Evolutionary conservation across 2,329 filamentous ascomycete species (phyloP), one percentile per base, ranked within the genome.

Genomic region (Mariannaea sp.): DNA sequence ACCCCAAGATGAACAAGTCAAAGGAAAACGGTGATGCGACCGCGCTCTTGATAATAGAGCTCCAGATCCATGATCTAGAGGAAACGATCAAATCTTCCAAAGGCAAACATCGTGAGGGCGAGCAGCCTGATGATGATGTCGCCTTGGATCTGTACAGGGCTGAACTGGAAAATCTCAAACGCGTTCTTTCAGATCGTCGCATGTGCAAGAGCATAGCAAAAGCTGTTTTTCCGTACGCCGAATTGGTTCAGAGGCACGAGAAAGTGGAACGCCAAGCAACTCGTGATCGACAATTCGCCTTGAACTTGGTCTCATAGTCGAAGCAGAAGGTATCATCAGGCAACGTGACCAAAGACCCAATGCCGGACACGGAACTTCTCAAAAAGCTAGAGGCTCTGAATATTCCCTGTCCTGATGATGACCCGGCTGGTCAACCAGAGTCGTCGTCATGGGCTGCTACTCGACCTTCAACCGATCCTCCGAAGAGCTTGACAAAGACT

Each of bases 121-220:
- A 48, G 1, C 7, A 42, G 1, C 1, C 47, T 0, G 58, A 62
- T 7, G 26, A 32, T 0, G 58, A 62, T 2, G 0, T 59, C 2
- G 58, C 58, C 1, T 3, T 59, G 0, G 14, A 53, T 2, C 9
- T 16, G 0, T 62, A 52, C 6, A 52, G 42, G 0, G 17, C 33
- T 0, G 59, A 61, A 20, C 39, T 62, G 8, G 8, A 50, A 4
- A 1, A 3, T 1, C 19, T 55, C 19, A 1, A 22, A 0, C 10
- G 24, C 0, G n/a, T 49, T 1, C 1, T 49, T 0, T 53, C 50
- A 0, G 59, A 57, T 6, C 41, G 32, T 0, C 3, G 2, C 0
- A 5, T 62, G 22, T 41, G 44, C 4, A 20, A 22, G 1, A 62
- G 59, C 3, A 56, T 62, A 2, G 48, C 59, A 3, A 40, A 22